A percentile compares a stretch with the other conserved stretches of the same genome.
phyloP scores from a whole-genome alignment of 495 filamentous ascomycete genomes.

The Talaromyces wortmannii region DNA sequence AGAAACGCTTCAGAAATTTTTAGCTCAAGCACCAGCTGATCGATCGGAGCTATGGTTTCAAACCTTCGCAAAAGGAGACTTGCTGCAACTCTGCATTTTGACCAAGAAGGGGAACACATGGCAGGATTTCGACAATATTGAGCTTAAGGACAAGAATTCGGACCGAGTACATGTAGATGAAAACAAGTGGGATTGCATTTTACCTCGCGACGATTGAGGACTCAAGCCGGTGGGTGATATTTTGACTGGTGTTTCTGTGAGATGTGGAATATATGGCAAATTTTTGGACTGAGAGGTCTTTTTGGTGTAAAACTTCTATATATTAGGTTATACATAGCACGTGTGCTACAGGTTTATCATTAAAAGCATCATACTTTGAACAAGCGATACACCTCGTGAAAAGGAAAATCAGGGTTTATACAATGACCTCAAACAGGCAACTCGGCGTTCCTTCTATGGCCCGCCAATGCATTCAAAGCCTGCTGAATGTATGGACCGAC shows the following conservation, averaged over 20 bases:
- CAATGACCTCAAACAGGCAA: slow-evolving; percentile 55
- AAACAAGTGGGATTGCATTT: no score
- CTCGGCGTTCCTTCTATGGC: slow-evolving; percentile 64
- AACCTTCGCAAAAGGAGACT: neutral
- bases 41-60: neutral
- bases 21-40: neutral
- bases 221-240: no score
- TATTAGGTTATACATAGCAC: neutral
- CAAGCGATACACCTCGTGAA: neutral
- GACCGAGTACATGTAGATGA: no score
- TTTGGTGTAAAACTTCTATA: no score
- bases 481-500: slow-evolving; percentile 75
- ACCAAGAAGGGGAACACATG: neutral
- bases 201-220: neutral
- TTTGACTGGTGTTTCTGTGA: no score
- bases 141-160: neutral
- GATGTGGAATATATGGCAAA: no score
- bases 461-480: slow-evolving; percentile 55
- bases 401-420: neutral
- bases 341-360: neutral
- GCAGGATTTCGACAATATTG: neutral
- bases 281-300: no score
- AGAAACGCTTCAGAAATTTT: neutral
- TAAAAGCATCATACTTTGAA: neutral
- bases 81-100: neutral